Conservation (phyloP, 1,284 basidiomycete species). For the Fistulinella cinereoalba region DNA sequence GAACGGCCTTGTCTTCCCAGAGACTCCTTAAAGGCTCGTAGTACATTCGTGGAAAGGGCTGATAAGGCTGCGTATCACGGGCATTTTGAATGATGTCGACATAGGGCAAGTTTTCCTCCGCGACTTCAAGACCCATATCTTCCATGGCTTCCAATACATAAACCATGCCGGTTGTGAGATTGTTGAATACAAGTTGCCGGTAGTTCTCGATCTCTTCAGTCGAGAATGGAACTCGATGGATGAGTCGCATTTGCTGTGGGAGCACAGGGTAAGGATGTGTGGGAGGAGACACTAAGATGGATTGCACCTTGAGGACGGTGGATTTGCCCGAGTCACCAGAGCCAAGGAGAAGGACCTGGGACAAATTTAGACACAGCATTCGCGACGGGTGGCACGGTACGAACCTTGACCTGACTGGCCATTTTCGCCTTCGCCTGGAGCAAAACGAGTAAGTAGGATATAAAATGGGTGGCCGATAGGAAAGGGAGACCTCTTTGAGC, state of each 20-base stretch:
- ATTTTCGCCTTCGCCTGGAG: conserved; percentile 65
- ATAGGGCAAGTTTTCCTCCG: conserved; percentile 52
- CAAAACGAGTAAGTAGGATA: background rate
- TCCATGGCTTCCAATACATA: conserved; percentile 86
- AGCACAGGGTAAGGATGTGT: background rate
- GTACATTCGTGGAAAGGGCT: conserved; percentile 70
- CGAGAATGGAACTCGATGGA: conserved; percentile 78
- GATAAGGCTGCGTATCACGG: conserved; percentile 72
- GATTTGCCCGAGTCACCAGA: conserved; percentile 95
- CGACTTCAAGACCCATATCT: conserved; percentile 76
- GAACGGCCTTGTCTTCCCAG: conserved; percentile 79
- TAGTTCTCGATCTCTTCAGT: conserved; percentile 74
- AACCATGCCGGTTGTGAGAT: conserved; percentile 83
- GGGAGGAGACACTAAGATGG: conserved; percentile 2
- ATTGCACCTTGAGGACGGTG: conserved; percentile 77
- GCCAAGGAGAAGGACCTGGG: conserved; percentile 81
- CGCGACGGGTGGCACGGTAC: background rate
- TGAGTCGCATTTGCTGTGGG: conserved; percentile 83
- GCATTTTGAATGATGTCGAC: conserved; percentile 68
- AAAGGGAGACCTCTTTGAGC: conserved; percentile 50
- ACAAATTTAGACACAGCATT: conserved; percentile 6
- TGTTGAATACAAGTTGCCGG: conserved; percentile 89
- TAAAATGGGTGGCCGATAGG: too few species aligned
- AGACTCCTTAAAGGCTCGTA: conserved; percentile 65
- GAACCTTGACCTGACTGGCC: conserved; percentile 76